Evolutionary conservation across 768 basidiomycete genomes (phyloP).

Genomic region (Lentinula lateritia): DNA sequence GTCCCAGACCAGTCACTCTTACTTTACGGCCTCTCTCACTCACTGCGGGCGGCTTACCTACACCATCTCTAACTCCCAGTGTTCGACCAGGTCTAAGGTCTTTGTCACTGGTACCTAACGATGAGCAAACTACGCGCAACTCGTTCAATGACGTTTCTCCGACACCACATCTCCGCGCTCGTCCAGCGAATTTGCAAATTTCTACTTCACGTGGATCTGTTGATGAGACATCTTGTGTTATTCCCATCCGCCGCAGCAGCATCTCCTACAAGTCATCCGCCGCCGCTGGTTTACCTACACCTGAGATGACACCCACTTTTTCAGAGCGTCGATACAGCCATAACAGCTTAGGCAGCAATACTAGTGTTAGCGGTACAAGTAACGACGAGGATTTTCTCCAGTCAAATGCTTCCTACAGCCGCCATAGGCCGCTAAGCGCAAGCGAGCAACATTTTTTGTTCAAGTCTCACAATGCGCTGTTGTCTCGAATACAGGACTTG

Average conservation of each 20-base stretch:
- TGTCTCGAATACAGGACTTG: conserved; percentile 77
- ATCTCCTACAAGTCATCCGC: conserved; percentile 65
- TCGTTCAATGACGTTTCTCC: conserved; percentile 25
- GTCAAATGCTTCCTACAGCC: conserved; percentile 19
- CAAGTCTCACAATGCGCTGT: conserved; percentile 77
- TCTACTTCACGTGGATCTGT: background rate
- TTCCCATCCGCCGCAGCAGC: conserved; percentile 38
- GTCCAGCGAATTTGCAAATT: conserved; percentile 31
- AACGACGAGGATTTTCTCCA: conserved; percentile 38
- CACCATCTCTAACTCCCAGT: conserved; percentile 50
- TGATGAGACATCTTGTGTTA: conserved; percentile 6
- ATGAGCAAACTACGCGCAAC: conserved; percentile 21
- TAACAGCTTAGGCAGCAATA: conserved; percentile 12
- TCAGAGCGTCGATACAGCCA: conserved; percentile 32
- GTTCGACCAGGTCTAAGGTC: conserved; percentile 45
- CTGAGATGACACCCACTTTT: conserved; percentile 66
- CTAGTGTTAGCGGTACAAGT: conserved; percentile 21
- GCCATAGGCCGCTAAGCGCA: conserved; percentile 51
- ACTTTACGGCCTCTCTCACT: conserved; percentile 71
- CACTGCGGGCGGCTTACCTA: conserved; percentile 40
- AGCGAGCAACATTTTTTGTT: conserved; percentile 84
- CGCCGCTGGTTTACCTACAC: conserved; percentile 56
- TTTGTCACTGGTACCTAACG: conserved; percentile 39
- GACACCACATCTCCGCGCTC: conserved; percentile 21
- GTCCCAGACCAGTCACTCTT: conserved; percentile 61